phyloP scores from a whole-genome alignment of 129 eudicot genomes.

The Dittrichia graveolens region DNA sequence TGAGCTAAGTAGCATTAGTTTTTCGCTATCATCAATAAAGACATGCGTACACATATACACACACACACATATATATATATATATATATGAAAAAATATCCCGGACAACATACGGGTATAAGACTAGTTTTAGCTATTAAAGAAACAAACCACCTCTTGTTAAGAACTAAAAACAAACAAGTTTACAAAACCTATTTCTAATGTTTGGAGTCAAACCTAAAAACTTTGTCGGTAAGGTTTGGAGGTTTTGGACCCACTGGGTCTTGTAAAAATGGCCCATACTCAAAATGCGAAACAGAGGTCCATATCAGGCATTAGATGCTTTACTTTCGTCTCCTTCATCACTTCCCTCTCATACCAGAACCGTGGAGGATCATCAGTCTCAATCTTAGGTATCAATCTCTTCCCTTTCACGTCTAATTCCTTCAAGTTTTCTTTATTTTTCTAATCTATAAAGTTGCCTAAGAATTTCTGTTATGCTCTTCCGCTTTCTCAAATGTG shows the following conservation, averaged over 20 bases:
- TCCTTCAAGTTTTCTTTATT: neutral
- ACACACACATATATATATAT: no score
- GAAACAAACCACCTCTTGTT: no score
- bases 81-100: no score
- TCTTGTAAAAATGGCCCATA: neutral
- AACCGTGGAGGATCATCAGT: slow-evolving; percentile 27
- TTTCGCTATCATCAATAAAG: no score
- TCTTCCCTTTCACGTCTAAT: slow-evolving; percentile 1
- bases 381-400: slow-evolving; percentile 30
- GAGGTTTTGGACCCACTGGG: neutral
- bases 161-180: no score
- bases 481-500: slow-evolving; percentile 3
- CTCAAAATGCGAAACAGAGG: neutral
- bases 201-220: no score
- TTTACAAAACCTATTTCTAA: no score
- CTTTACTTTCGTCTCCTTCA: slow-evolving; percentile 30
- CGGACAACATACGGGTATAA: no score
- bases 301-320: neutral
- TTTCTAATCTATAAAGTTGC: neutral
- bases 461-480: neutral
- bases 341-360: slow-evolving; percentile 20
- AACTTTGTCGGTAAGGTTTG: neutral
- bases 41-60: no score
- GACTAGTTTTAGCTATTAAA: no score
- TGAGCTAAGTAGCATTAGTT: no score